phyloP scores from a whole-genome alignment of 2,329 filamentous ascomycete species.

The Trichoderma sp. region DNA sequence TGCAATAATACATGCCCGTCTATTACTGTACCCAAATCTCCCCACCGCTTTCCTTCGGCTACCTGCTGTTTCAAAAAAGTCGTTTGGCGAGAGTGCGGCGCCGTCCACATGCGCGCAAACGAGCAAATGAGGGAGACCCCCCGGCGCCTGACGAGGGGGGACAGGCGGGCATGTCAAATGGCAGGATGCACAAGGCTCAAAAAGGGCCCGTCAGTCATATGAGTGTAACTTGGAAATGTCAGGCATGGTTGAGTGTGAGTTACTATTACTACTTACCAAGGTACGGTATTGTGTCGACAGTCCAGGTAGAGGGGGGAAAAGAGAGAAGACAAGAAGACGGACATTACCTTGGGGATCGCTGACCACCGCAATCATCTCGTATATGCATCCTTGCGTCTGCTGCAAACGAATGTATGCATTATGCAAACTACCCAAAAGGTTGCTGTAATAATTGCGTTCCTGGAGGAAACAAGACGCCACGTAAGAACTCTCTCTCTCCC shows the following conservation, averaged over 20 bases:
- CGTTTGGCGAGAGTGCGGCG: constrained; percentile 5
- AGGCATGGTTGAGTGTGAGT: too few species aligned
- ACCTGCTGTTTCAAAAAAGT: constrained; percentile 1
- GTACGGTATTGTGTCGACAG: too few species aligned
- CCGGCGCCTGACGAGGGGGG: background rate
- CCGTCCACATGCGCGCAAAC: background rate
- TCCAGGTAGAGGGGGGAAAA: too few species aligned
- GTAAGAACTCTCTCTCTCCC: background rate
- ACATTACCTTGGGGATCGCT: too few species aligned
- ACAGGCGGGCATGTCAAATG: constrained; percentile 12
- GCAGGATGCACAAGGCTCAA: background rate
- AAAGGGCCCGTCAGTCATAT: background rate
- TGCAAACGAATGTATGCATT: constrained; percentile 14
- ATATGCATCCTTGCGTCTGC: constrained; percentile 19
- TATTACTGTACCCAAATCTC: background rate
- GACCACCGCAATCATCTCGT: background rate
- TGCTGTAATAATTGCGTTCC: too few species aligned
- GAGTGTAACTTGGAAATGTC: too few species aligned
- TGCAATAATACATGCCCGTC: too few species aligned
- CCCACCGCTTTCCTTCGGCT: constrained; percentile 17
- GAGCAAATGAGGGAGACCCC: background rate
- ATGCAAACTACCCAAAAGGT: constrained; percentile 10
- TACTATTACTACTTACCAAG: too few species aligned
- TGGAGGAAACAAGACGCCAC: background rate
- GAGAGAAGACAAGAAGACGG: too few species aligned